Evolutionary conservation across 2,329 filamentous ascomycete species (phyloP).

Genomic region (Fusarium multiceps): DNA sequence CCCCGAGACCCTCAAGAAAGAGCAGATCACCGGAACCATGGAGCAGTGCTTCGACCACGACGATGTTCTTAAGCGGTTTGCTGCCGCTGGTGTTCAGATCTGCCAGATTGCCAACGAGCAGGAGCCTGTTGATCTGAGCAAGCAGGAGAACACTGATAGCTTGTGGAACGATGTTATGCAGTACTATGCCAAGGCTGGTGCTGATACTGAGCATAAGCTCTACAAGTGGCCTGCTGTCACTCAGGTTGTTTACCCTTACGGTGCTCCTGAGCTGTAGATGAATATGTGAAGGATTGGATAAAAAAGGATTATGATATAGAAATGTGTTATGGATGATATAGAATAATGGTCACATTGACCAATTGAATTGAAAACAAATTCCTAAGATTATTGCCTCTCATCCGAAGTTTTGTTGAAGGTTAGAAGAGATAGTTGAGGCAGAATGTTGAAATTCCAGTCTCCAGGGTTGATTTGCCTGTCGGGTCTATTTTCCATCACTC

Average conservation of each 20-base stretch:
- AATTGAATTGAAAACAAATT: background rate
- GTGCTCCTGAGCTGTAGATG: background rate
- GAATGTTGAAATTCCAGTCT: background rate
- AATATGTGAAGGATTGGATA: background rate
- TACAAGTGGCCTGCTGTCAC: constrained; percentile 18
- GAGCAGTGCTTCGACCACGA: constrained; percentile 21
- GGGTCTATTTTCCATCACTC: too few relatives aligned
- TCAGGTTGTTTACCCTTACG: constrained; percentile 18
- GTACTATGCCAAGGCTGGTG: constrained; percentile 9
- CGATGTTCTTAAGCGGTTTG: constrained; percentile 6
- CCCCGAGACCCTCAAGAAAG: constrained; percentile 14
- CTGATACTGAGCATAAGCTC: constrained; percentile 12
- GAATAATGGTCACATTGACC: background rate
- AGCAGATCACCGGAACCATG: background rate
- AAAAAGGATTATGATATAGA: background rate
- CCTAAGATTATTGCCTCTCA: too few relatives aligned
- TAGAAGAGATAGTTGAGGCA: background rate
- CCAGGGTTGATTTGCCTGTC: background rate
- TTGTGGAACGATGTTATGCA: constrained; percentile 20
- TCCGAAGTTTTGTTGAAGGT: background rate
- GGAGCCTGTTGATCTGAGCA: constrained; percentile 20
- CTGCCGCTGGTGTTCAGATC: constrained; percentile 25
- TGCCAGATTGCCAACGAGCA: constrained; percentile 21
- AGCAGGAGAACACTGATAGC: constrained; percentile 23
- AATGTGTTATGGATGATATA: background rate